A percentile compares a stretch with the other conserved stretches of the same genome.
Evolutionary conservation across 1,284 basidiomycete genomes (phyloP).

Genomic region (Takashimella koratensis): DNA sequence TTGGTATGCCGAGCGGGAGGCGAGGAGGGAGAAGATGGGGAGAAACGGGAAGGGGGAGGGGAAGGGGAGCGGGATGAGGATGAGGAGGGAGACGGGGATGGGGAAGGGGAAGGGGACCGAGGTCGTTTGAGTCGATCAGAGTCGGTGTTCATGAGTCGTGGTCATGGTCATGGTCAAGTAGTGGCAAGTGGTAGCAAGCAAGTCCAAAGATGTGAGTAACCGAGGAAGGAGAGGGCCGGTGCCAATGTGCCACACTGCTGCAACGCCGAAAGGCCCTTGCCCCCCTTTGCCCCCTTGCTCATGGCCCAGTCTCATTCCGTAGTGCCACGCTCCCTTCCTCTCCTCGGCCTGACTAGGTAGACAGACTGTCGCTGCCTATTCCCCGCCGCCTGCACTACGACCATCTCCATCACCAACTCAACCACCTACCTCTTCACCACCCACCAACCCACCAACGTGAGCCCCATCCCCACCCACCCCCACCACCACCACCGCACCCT

Average conservation of each 20-base stretch:
- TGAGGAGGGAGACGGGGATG: conserved; percentile 6
- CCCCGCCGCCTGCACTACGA: too few relatives aligned
- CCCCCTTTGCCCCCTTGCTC: too few relatives aligned
- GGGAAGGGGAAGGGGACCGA: conserved; percentile 57
- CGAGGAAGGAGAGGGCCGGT: too few relatives aligned
- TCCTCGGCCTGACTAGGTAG: too few relatives aligned
- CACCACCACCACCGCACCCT: too few relatives aligned
- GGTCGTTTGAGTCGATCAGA: conserved; percentile 64
- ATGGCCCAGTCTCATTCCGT: too few relatives aligned
- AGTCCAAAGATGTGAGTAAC: too few relatives aligned
- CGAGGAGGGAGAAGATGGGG: background rate
- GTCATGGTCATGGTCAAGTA: background rate
- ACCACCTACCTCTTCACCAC: background rate
- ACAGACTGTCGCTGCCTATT: too few relatives aligned
- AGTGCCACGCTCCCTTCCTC: too few relatives aligned
- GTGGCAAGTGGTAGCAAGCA: background rate
- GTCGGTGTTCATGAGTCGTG: conserved; percentile 2
- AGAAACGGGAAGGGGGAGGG: background rate
- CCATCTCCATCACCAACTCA: background rate
- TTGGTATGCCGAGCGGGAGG: too few relatives aligned
- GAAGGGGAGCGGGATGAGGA: conserved; percentile 1
- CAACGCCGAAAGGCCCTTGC: background rate
- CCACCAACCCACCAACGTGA: too few relatives aligned
- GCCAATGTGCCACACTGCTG: background rate
- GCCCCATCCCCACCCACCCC: too few relatives aligned